Percentiles rank a stretch among this genome's conserved stretches.
Conservation (phyloP, 129 eudicot species). For the Centella asiatica region DNA sequence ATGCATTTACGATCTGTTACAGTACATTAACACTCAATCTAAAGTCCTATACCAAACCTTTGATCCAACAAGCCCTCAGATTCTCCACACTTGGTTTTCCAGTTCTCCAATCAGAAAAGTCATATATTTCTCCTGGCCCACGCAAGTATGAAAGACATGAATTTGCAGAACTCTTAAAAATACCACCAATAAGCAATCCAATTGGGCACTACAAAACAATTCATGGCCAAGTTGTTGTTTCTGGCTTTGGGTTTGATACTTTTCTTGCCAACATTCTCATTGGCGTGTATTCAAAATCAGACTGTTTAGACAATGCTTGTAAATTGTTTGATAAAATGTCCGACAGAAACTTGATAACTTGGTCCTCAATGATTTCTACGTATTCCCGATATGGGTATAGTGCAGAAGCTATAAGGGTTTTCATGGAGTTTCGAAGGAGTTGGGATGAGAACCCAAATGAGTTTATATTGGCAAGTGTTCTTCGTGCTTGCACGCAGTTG, state of each 20-base stretch:
- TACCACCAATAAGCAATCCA: conserved; percentile 17
- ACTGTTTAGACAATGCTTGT: conserved; percentile 25
- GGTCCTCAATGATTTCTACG: conserved; percentile 57
- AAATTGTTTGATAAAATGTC: conserved; percentile 55
- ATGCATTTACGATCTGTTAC: background rate
- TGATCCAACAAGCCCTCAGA: conserved; percentile 1
- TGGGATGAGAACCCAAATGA: conserved; percentile 41
- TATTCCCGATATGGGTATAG: conserved; percentile 33
- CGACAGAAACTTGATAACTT: conserved; percentile 40
- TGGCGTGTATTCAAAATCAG: conserved; percentile 26
- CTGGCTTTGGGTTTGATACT: conserved; percentile 37
- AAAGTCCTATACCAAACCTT: background rate
- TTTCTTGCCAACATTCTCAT: conserved; percentile 52
- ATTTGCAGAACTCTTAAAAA: conserved; percentile 22
- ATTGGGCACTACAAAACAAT: conserved; percentile 22
- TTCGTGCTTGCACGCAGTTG: conserved; percentile 35
- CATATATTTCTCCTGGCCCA: background rate
- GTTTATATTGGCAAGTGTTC: conserved; percentile 48
- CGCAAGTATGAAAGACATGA: conserved; percentile 17
- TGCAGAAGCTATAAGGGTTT: conserved; percentile 44
- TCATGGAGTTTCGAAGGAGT: conserved; percentile 32
- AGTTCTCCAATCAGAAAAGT: conserved; percentile 3
- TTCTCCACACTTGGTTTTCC: conserved; percentile 2
- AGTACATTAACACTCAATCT: background rate
- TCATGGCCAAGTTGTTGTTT: conserved; percentile 39